phyloP scores from a whole-genome alignment of 768 basidiomycete species.

The Suillus occidentalis region DNA sequence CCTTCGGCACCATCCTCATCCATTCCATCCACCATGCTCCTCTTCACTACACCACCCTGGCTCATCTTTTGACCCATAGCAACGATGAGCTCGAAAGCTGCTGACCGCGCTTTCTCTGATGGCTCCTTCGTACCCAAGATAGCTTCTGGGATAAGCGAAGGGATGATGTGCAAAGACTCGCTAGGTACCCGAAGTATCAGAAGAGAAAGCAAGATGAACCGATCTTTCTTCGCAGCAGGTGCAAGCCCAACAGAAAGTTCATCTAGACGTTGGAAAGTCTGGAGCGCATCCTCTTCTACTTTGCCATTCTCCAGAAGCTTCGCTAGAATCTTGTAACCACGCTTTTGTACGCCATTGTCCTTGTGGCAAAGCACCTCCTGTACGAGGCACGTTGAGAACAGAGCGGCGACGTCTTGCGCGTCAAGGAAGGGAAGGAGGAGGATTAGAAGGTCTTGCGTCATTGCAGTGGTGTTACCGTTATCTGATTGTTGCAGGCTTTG shows the following conservation, averaged over 20 bases:
- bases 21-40: slow-evolving; percentile 79
- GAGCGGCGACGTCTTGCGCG: slow-evolving; percentile 51
- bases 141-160: slow-evolving; percentile 88
- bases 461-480: slow-evolving; percentile 52
- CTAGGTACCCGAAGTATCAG: slow-evolving; percentile 70
- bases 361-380: slow-evolving; percentile 67
- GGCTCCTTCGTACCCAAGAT: slow-evolving; percentile 96
- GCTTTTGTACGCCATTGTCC: slow-evolving; percentile 93
- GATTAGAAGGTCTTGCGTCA: slow-evolving; percentile 82
- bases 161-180: slow-evolving; percentile 77
- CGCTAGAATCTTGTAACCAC: slow-evolving; percentile 86
- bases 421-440: slow-evolving; percentile 80
- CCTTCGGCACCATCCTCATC: slow-evolving; percentile 62
- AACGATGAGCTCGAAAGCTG: slow-evolving; percentile 88
- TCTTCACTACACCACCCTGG: slow-evolving; percentile 78
- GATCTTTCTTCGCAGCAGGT: slow-evolving; percentile 92
- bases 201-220: slow-evolving; percentile 70
- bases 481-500: slow-evolving; percentile 52
- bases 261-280: slow-evolving; percentile 64
- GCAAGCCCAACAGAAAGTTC: slow-evolving; percentile 63
- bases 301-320: slow-evolving; percentile 69
- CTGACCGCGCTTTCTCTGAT: slow-evolving; percentile 85
- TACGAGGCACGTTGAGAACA: slow-evolving; percentile 72
- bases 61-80: slow-evolving; percentile 93
- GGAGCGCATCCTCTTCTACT: slow-evolving; percentile 52